Conservation (phyloP, 1,139 yeast genomes). For the Suhomyces atakaporum region DNA sequence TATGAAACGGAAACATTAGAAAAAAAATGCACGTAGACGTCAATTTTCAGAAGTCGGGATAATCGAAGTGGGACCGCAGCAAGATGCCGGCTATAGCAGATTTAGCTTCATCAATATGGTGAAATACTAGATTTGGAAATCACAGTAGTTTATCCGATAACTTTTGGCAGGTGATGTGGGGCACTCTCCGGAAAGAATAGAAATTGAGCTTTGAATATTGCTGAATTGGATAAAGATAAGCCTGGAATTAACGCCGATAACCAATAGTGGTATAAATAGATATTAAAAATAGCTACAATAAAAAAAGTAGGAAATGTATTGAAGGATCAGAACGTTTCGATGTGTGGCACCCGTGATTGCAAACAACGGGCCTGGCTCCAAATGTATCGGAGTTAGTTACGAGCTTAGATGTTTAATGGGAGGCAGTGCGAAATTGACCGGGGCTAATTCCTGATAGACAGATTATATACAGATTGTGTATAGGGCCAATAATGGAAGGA, state of each 20-base stretch:
- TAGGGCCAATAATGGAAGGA: no score
- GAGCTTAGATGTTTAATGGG: no score
- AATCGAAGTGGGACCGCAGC: neutral
- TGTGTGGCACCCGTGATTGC: no score
- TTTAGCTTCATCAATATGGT: neutral
- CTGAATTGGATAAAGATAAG: neutral
- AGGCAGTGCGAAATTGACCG: no score
- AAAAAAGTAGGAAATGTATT: no score
- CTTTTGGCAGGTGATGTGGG: no score
- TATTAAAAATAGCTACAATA: no score
- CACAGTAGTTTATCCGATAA: neutral
- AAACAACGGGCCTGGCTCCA: no score
- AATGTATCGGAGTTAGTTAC: no score
- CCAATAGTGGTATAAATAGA: conserved; percentile 2
- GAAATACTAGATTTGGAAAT: neutral
- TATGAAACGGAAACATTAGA: neutral
- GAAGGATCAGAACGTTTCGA: no score
- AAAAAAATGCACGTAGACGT: neutral
- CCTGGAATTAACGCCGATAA: neutral
- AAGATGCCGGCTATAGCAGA: neutral
- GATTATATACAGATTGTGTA: no score
- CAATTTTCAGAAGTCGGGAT: neutral
- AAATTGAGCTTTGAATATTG: neutral
- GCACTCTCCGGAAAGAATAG: neutral
- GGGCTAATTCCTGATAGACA: no score